These are phyloP conservation scores for Coffea humblotiana DNA, from an alignment of 305 asterid genomes.

Conservation along the genomic window DNA sequence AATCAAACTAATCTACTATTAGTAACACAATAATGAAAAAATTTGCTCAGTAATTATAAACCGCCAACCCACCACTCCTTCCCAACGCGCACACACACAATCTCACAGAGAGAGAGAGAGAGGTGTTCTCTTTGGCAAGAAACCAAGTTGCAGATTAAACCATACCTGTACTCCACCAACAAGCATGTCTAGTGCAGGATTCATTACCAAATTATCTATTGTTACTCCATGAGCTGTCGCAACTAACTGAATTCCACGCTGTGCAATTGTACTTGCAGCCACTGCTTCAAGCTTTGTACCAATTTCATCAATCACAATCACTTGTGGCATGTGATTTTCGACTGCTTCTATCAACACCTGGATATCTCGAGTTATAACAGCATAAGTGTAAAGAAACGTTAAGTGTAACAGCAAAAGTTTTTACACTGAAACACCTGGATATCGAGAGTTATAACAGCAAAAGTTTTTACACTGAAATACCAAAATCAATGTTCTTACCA, in stretches of 20 bases:
- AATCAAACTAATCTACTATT: background rate
- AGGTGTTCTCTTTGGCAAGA: background rate
- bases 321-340: constrained; percentile 98
- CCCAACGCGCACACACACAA: too few species aligned
- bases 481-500: background rate
- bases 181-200: constrained; percentile 95
- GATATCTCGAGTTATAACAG: background rate
- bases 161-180: constrained; percentile 95
- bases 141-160: background rate
- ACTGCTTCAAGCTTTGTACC: constrained; percentile 94
- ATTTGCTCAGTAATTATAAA: background rate
- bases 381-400: background rate
- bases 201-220: constrained; percentile 79
- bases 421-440: constrained; percentile 43
- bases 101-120: background rate
- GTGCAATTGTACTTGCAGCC: constrained; percentile 96
- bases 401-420: background rate
- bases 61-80: too few species aligned
- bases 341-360: constrained; percentile 97
- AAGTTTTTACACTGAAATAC: constrained; percentile 29
- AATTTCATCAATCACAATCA: constrained; percentile 91
- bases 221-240: constrained; percentile 98
- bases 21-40: background rate
- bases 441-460: background rate
- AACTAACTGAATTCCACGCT: constrained; percentile 97